Evolutionary conservation across 495 filamentous ascomycete genomes (phyloP), one percentile per base, ranked within the genome.

Genomic region (Penicillium paxilli): DNA sequence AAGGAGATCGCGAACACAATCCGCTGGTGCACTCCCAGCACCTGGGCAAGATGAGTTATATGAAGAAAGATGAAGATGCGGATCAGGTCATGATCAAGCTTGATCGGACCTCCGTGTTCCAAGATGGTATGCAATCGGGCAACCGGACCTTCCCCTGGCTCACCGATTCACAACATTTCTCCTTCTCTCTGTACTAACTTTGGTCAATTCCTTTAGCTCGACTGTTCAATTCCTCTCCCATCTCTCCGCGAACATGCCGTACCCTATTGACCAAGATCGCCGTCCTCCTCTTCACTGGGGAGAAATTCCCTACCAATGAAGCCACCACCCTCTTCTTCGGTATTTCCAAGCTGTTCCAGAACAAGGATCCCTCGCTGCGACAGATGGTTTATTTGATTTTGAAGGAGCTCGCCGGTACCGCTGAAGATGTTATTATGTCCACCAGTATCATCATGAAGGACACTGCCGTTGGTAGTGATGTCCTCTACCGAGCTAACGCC

Each of bases 361-460:
- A 97, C 74, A 96, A 96, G 72, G 94, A 99, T 85, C 90, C 92
- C 60, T 91, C 90, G 58, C 81, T 99, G 71, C 91, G 94, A 63
- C 94, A 99, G 79, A 98, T 98, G 93, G 93, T 99, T 30, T 96
- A 98, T 77, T 81, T 98, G 25, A 86, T 96, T 59, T 87, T 98
- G 78, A 97, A 96, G 81, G 94, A 99, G 81, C 80, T 99, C 59
- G 90, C 93, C 55, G 82, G 85, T 66, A 95, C 91, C n/a, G 93
- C 95, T 24, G 92, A 98, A 73, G 94, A 99, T 81, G 92, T 96
- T 53, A 99, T 99, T 61, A 98, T 99, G 94, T 93, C 96, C 47
- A 99, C 94, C 20, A 92, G 89, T 74, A 96, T 91, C 62, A 96
- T 99, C 57, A 99, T 99, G 93, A 99, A 99, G 78, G 94, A 99